Evolutionary conservation across 345 rosid species (phyloP), one percentile per base, ranked within the genome.

Genomic region (Angophora floribunda): DNA sequence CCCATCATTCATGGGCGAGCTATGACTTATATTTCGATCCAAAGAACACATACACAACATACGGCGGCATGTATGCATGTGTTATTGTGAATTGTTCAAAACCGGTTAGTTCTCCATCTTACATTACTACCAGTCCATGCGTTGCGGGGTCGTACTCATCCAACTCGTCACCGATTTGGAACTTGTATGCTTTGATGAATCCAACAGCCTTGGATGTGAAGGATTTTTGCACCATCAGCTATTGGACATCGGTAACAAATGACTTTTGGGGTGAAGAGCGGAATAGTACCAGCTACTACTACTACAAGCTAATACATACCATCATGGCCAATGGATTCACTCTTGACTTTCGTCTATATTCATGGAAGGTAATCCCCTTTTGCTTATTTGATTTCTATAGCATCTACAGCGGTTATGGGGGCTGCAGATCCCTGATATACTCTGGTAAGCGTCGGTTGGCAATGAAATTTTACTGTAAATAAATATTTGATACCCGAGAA

Each of bases 51-150:
- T 2, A 36, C 41, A 36, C 0, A 51, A 13, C 13, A 16, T 51
- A 16, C 6, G 0, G 1, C 6, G 0, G 1, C 3, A 4, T 2
- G 4, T 2, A 0, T 57, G 24, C 28, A 57, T 1, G 28, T 17
- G 75, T 65, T 6, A 65, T 65, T 1, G 3, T 65, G 21, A 65
- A 65, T 1, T 30, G 78, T 4, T 65, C 41, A n/a, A 65, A n/a
- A 2, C 2, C 10, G 0, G 10, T 28, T 63, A 13, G 16, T 3
- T 3, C 15, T 28, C 32, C 4, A 26, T 28, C 12, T 15, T 28
- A 61, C 7, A 28, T 61, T 1, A 0, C 36, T 28, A 28, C 70
- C 0, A 0, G 16, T 28, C 70, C 36, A 61, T 61, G 36, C 17
- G 12, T 28, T 13, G 13, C 13, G 70, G 16, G 36, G 2, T 61